Percentiles rank a stretch among this genome's conserved stretches.
These are phyloP conservation scores for Corynascus novoguineensis DNA, from an alignment of 495 filamentous ascomycete genomes.

Conservation along the genomic window DNA sequence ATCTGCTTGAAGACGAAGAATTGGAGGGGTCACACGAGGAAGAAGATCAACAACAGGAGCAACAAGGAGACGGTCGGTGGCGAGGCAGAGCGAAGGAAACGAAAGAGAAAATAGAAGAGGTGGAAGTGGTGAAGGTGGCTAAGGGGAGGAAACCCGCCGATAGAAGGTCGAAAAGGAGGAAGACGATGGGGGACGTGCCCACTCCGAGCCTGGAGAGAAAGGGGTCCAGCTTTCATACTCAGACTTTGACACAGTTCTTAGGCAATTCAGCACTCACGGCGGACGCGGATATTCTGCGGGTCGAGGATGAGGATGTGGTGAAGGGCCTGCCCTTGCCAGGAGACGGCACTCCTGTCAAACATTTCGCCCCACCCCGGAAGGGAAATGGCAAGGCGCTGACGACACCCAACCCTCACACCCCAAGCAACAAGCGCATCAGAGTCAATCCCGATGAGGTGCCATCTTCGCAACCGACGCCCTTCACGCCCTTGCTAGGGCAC, in stretches of 20 bases:
- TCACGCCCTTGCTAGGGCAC: conserved; percentile 35
- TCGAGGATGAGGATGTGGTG: conserved; percentile 26
- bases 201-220: neutral
- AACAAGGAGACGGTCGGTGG: conserved; percentile 8
- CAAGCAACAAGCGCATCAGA: conserved; percentile 30
- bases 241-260: conserved; percentile 42
- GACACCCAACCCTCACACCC: conserved; percentile 29
- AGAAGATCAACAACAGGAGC: neutral
- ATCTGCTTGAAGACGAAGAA: conserved; percentile 1
- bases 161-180: conserved; percentile 24
- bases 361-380: neutral
- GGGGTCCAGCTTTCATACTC: conserved; percentile 37
- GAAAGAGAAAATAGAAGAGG: conserved; percentile 15
- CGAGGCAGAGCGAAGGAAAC: conserved; percentile 17
- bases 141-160: neutral
- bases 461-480: conserved; percentile 34
- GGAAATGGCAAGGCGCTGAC: neutral
- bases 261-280: conserved; percentile 10
- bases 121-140: conserved; percentile 8
- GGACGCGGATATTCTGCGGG: conserved; percentile 22
- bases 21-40: conserved; percentile 7
- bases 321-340: neutral
- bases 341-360: neutral
- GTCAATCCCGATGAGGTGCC: conserved; percentile 35
- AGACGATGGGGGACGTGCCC: conserved; percentile 40